Evolutionary conservation across 1,284 basidiomycete genomes (phyloP).

Genomic region (Lignosus rhinocerotis): DNA sequence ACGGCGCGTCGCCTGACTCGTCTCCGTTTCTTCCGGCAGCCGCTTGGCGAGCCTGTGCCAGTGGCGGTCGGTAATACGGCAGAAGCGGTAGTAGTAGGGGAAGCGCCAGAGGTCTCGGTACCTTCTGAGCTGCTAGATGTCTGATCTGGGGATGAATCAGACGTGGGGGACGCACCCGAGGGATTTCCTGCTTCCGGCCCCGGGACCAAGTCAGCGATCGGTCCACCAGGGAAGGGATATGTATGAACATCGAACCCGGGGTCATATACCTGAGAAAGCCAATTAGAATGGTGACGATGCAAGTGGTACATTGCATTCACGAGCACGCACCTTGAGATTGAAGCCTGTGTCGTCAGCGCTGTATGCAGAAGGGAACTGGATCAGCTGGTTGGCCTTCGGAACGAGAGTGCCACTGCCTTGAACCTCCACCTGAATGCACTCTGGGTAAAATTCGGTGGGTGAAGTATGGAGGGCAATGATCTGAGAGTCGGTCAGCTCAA

Average conservation of each 20-base stretch:
- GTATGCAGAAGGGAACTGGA: not conserved
- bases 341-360: not conserved
- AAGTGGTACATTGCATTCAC: not conserved
- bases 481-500: not conserved
- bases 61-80: no score
- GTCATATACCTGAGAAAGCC: not conserved
- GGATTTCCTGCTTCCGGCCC: no score
- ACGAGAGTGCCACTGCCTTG: not conserved
- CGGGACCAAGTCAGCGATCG: not conserved
- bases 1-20: no score
- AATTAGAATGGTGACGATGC: not conserved
- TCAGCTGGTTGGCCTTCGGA: not conserved
- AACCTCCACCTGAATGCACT: not conserved
- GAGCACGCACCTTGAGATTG: not conserved
- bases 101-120: no score
- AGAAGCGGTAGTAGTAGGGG: no score
- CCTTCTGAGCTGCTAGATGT: no score
- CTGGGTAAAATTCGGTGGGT: not conserved
- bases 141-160: no score
- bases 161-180: no score
- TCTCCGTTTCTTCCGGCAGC: no score
- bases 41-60: no score
- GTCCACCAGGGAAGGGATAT: not conserved
- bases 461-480: not conserved
- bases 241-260: not conserved